phyloP scores from a whole-genome alignment of 768 basidiomycete species.

The Auriculariales sp. region DNA sequence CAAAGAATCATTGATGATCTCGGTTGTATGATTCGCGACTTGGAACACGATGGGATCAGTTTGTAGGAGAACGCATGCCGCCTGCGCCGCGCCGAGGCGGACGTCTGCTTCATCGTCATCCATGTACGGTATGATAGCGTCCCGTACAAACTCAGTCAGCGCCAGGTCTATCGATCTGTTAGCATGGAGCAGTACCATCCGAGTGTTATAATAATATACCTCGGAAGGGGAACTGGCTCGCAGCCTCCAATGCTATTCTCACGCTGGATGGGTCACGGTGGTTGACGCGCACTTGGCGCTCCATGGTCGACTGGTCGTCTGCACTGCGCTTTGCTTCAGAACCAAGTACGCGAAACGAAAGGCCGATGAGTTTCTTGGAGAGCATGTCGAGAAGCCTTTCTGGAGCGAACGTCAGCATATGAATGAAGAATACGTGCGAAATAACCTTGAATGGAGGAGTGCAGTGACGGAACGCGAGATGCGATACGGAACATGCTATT shows the following conservation, averaged over 20 bases:
- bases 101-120: constrained; percentile 29
- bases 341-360: constrained; percentile 26
- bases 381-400: constrained; percentile 30
- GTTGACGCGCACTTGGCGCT: neutral
- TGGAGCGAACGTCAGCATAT: constrained; percentile 7
- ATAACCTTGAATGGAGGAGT: constrained; percentile 29
- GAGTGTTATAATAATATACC: constrained; percentile 12
- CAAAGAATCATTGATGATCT: constrained; percentile 30
- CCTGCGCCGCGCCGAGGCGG: constrained; percentile 25
- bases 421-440: neutral
- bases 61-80: constrained; percentile 28
- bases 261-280: constrained; percentile 14
- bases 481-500: constrained; percentile 23
- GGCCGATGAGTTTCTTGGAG: constrained; percentile 24
- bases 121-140: constrained; percentile 28
- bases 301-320: neutral
- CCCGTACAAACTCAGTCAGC: constrained; percentile 32
- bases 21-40: constrained; percentile 29
- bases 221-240: constrained; percentile 31
- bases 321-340: neutral
- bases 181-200: too few species aligned
- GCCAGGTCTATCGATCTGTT: constrained; percentile 25
- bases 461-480: constrained; percentile 26
- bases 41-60: constrained; percentile 31
- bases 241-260: constrained; percentile 25